A percentile compares a stretch with the other conserved stretches of the same genome.
phyloP scores from a whole-genome alignment of 2,329 filamentous ascomycete genomes.

The Epichloe uncinata region DNA sequence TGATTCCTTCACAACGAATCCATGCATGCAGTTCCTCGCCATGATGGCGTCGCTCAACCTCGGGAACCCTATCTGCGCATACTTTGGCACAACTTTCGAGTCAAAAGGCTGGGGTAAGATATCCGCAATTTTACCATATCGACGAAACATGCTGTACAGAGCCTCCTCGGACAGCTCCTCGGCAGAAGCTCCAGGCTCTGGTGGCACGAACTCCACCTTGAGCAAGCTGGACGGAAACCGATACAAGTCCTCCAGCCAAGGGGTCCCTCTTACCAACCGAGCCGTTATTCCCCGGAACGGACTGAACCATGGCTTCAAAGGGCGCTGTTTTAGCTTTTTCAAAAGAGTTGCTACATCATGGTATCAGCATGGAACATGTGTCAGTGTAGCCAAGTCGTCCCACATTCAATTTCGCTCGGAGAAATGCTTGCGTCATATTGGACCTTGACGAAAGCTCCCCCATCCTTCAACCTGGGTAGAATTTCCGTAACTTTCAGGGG shows the following conservation, averaged over 20 bases:
- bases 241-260: constrained; percentile 89
- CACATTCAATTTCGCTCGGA: constrained; percentile 30
- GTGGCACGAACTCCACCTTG: constrained; percentile 73
- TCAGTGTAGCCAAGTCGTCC: background rate
- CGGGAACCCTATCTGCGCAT: constrained; percentile 66
- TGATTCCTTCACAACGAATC: constrained; percentile 55
- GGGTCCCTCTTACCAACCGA: constrained; percentile 65
- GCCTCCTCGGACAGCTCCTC: constrained; percentile 77
- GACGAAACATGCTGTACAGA: constrained; percentile 74
- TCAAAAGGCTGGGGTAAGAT: constrained; percentile 73
- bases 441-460: constrained; percentile 92
- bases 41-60: constrained; percentile 65
- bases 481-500: constrained; percentile 66
- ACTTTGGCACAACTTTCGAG: constrained; percentile 72
- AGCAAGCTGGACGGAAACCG: constrained; percentile 65
- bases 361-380: background rate
- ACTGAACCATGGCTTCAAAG: constrained; percentile 81
- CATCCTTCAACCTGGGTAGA: constrained; percentile 75
- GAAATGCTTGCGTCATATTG: constrained; percentile 31
- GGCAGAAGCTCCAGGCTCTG: constrained; percentile 53
- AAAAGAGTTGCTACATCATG: constrained; percentile 35
- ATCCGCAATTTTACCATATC: constrained; percentile 81
- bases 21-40: constrained; percentile 87
- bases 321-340: constrained; percentile 51
- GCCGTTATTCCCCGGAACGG: constrained; percentile 60